Percentiles rank a stretch among this genome's conserved stretches.
Conservation (phyloP, 179 eudicot genomes). For the Gypsophila paniculata region DNA sequence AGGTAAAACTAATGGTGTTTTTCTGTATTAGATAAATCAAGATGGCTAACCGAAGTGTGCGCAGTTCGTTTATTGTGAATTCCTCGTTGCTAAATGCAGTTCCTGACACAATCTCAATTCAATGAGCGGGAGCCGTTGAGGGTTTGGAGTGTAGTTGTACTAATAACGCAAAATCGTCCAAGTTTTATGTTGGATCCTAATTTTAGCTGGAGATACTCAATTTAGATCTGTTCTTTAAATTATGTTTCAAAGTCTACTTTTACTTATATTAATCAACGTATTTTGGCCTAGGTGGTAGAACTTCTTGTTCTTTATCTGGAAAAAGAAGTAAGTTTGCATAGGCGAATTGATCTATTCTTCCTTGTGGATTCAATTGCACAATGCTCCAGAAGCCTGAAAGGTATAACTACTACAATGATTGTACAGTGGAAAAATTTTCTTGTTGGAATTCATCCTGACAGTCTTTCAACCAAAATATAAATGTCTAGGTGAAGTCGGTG, state of each 20-base stretch:
- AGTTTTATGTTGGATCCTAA: background rate
- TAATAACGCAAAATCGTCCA: background rate
- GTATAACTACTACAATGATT: slow-evolving; percentile 30
- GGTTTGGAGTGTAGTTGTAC: background rate
- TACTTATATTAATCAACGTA: background rate
- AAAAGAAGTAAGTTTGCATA: slow-evolving; percentile 59
- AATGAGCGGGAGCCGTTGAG: background rate
- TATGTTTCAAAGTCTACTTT: background rate
- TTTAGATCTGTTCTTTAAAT: background rate
- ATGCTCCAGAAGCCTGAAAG: slow-evolving; percentile 67
- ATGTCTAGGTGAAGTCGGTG: slow-evolving; percentile 62
- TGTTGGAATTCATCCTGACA: background rate
- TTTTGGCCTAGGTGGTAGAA: slow-evolving; percentile 64
- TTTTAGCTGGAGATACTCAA: background rate
- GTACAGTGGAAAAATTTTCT: background rate
- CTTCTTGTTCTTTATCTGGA: slow-evolving; percentile 69
- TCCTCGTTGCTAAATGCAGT: background rate
- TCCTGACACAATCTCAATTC: background rate
- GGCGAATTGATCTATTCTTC: slow-evolving; percentile 85
- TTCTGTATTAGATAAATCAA: too few species aligned
- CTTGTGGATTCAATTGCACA: slow-evolving; percentile 93
- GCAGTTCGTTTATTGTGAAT: background rate
- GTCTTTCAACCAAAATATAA: background rate
- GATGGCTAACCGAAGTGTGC: background rate
- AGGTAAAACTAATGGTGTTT: background rate